Conservation (phyloP, 257 asterid species). For the Capsicum rhomboideum region DNA sequence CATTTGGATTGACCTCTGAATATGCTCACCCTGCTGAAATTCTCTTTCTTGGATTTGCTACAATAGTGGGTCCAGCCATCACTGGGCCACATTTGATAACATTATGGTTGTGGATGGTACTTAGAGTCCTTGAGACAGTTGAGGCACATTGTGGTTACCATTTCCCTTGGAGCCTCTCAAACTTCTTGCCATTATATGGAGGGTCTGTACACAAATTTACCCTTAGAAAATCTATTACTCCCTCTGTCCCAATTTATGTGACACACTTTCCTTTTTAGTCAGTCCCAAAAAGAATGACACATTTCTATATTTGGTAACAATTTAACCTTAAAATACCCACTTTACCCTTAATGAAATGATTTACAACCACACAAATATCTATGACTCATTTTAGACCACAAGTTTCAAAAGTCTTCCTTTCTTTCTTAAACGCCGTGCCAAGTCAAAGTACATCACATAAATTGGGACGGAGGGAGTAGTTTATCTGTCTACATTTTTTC, state of each 20-base stretch:
- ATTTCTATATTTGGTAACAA: too few species aligned
- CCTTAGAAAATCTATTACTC: not conserved
- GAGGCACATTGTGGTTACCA: conserved; percentile 99
- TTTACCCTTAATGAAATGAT: too few species aligned
- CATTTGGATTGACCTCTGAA: conserved; percentile 98
- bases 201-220: conserved; percentile 48
- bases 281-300: too few species aligned
- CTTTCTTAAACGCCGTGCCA: too few species aligned
- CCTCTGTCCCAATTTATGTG: too few species aligned
- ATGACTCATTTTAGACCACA: too few species aligned
- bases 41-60: conserved; percentile 93
- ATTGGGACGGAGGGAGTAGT: too few species aligned
- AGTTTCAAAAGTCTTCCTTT: too few species aligned
- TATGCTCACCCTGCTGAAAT: conserved; percentile 99
- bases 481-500: not conserved
- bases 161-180: conserved; percentile 95
- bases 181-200: conserved; percentile 91
- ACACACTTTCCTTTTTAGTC: too few species aligned
- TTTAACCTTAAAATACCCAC: too few species aligned
- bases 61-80: conserved; percentile 92
- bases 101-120: conserved; percentile 94
- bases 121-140: conserved; percentile 94
- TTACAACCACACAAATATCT: too few species aligned
- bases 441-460: too few species aligned
- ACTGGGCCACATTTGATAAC: conserved; percentile 97